Percentiles rank a stretch among this genome's conserved stretches.
Conservation (phyloP, 768 basidiomycete species). For the Agrocybe praecox region DNA sequence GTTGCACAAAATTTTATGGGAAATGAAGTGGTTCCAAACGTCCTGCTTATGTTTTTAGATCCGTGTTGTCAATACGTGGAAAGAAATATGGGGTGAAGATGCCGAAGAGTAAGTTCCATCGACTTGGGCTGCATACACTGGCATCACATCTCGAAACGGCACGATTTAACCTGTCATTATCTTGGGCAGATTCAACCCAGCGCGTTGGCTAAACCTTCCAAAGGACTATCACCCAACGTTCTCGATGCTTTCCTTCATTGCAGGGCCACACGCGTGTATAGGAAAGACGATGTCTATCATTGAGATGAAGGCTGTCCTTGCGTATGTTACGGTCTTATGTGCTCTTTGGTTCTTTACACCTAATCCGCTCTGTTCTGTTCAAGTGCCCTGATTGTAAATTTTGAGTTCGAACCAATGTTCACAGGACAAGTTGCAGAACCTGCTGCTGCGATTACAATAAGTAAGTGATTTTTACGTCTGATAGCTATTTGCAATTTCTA, state of each 20-base stretch:
- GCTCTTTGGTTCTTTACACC: background rate
- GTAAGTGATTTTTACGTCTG: constrained; percentile 28
- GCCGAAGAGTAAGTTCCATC: constrained; percentile 41
- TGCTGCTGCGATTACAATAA: constrained; percentile 49
- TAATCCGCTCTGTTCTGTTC: background rate
- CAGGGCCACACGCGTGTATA: constrained; percentile 36
- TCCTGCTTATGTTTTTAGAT: constrained; percentile 31
- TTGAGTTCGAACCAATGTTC: constrained; percentile 45
- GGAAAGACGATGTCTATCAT: constrained; percentile 43
- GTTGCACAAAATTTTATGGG: constrained; percentile 9
- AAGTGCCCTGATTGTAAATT: constrained; percentile 43
- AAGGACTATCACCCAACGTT: constrained; percentile 29
- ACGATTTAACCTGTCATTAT: background rate
- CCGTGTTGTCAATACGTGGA: constrained; percentile 50
- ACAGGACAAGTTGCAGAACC: constrained; percentile 41
- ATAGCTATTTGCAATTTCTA: too few relatives aligned
- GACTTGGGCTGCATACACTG: background rate
- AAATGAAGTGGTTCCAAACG: too few relatives aligned
- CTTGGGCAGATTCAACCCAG: constrained; percentile 38
- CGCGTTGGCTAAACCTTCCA: constrained; percentile 35
- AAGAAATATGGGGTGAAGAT: constrained; percentile 50
- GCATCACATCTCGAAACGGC: constrained; percentile 29
- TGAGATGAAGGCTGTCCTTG: constrained; percentile 49
- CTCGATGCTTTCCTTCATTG: constrained; percentile 17
- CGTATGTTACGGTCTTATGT: constrained; percentile 17